phyloP scores from a whole-genome alignment of 805 yeast genomes.

The Saccharomycopsis capsularis region DNA sequence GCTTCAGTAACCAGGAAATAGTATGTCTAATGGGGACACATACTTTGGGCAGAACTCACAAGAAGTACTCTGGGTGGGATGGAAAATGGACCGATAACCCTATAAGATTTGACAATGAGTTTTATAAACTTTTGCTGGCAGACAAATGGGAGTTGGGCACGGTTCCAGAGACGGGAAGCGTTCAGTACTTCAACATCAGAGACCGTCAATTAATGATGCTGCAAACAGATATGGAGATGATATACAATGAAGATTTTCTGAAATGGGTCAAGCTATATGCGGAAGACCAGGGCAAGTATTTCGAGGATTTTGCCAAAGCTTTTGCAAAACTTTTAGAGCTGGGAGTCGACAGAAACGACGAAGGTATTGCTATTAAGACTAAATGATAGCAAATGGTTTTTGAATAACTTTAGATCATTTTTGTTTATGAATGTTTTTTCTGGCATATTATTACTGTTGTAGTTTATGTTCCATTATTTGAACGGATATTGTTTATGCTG shows the following conservation, averaged over 20 bases:
- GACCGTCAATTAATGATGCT: slow-evolving; percentile 39
- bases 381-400: no score
- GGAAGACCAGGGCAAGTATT: slow-evolving; percentile 31
- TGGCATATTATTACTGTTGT: no score
- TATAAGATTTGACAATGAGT: slow-evolving; percentile 36
- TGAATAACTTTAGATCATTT: no score
- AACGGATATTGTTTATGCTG: no score
- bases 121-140: slow-evolving; percentile 31
- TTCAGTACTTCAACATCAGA: slow-evolving; percentile 34
- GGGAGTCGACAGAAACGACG: slow-evolving; percentile 24
- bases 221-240: slow-evolving; percentile 38
- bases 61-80: slow-evolving; percentile 41
- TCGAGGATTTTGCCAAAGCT: slow-evolving; percentile 34
- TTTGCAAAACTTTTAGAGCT: slow-evolving; percentile 41
- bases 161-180: slow-evolving; percentile 38
- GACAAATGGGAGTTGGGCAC: slow-evolving; percentile 27
- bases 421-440: no score
- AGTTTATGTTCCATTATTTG: no score
- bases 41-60: slow-evolving; percentile 43
- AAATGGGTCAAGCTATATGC: slow-evolving; percentile 37
- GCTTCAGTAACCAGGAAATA: slow-evolving; percentile 41
- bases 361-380: slow-evolving; percentile 17
- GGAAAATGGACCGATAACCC: slow-evolving; percentile 43
- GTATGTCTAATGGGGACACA: slow-evolving; percentile 44
- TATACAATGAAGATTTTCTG: slow-evolving; percentile 30